phyloP scores from a whole-genome alignment of 176 grass and related monocot species.

The Microstegium vimineum region DNA sequence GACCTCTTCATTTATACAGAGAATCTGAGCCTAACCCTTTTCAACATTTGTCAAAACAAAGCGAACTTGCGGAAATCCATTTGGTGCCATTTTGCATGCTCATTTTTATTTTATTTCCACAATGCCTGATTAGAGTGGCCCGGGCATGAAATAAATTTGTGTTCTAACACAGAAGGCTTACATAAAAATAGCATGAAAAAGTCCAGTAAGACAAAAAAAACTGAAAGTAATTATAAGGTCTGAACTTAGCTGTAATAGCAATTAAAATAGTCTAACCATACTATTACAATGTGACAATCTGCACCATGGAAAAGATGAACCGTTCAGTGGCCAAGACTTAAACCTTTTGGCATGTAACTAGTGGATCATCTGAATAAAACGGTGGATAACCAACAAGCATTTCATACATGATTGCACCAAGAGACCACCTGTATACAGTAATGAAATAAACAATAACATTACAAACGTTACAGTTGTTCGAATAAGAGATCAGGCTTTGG shows the following conservation, averaged over 20 bases:
- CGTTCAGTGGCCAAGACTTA: not conserved
- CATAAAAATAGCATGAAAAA: not conserved
- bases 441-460: slow-evolving; percentile 21
- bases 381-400: slow-evolving; percentile 83
- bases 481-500: not conserved
- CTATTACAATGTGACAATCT: not conserved
- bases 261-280: not conserved
- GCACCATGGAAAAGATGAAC: not conserved
- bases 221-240: slow-evolving; percentile 1
- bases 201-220: not conserved
- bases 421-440: slow-evolving; percentile 59
- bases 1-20: not conserved
- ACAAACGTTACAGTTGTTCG: slow-evolving; percentile 1
- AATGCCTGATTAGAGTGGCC: not conserved
- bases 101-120: not conserved
- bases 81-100: not conserved
- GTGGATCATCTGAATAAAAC: slow-evolving; percentile 73
- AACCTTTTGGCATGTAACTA: slow-evolving; percentile 77
- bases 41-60: not conserved
- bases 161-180: not conserved
- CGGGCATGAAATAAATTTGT: not conserved
- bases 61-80: not conserved
- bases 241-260: slow-evolving; percentile 1
- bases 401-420: slow-evolving; percentile 89
- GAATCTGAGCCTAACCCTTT: slow-evolving; percentile 4